A percentile compares a stretch with the other conserved stretches of the same genome.
Evolutionary conservation across 2,329 filamentous ascomycete genomes (phyloP).

Genomic region (Cladosporium sp.): DNA sequence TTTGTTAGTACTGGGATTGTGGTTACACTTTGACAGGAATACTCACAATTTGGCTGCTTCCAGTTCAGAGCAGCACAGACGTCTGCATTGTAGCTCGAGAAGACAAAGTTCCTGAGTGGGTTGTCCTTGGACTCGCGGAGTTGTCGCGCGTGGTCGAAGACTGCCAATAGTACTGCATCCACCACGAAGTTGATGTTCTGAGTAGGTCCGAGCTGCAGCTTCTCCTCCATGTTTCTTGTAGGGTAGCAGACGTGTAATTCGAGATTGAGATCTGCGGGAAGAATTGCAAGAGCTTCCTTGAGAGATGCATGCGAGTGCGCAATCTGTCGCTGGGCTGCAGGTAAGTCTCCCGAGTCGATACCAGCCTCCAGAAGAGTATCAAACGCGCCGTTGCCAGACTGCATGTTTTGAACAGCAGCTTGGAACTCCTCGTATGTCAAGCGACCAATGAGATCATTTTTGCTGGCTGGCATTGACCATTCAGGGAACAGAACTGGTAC

Average conservation of each 20-base stretch:
- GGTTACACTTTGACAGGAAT: background rate
- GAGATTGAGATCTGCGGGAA: constrained; percentile 79
- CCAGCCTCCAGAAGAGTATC: constrained; percentile 31
- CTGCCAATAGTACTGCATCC: constrained; percentile 77
- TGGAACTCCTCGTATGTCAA: constrained; percentile 74
- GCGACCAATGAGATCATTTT: constrained; percentile 75
- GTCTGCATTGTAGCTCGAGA: constrained; percentile 87
- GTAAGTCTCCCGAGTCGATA: constrained; percentile 47
- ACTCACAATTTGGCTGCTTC: constrained; percentile 94
- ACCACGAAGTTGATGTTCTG: constrained; percentile 84
- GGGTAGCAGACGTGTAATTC: constrained; percentile 94
- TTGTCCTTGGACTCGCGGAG: constrained; percentile 67
- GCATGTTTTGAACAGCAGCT: constrained; percentile 41
- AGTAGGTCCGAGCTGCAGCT: constrained; percentile 69
- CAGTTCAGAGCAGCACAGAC: constrained; percentile 95
- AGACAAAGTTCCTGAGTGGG: constrained; percentile 81
- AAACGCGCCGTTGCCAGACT: constrained; percentile 29
- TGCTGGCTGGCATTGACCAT: constrained; percentile 61
- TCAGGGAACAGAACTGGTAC: constrained; percentile 83
- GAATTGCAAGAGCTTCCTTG: constrained; percentile 69
- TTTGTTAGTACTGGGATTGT: background rate
- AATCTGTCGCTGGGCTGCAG: constrained; percentile 70
- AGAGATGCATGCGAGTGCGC: constrained; percentile 75
- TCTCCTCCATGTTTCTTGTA: constrained; percentile 69
- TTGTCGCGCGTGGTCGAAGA: constrained; percentile 85